A percentile compares a stretch with the other conserved stretches of the same genome.
These are phyloP conservation scores for Moniliophthora roreri DNA, from an alignment of 1,284 basidiomycete species.

Conservation along the genomic window DNA sequence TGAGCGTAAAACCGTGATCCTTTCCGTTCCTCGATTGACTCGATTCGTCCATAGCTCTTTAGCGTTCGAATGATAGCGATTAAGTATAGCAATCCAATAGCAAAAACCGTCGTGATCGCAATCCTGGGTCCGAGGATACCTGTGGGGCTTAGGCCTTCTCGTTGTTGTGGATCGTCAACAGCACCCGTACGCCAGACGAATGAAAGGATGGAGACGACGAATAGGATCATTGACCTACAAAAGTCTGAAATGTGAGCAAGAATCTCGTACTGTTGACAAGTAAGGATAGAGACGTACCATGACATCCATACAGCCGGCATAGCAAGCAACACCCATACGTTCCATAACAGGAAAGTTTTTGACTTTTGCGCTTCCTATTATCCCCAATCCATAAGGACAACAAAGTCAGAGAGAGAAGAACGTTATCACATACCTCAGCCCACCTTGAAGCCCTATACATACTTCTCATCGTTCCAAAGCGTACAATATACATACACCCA, in stretches of 20 bases:
- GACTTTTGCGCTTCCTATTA: conserved; percentile 66
- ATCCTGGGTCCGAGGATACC: conserved; percentile 54
- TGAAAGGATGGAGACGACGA: conserved; percentile 64
- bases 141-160: conserved; percentile 27
- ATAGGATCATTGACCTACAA: conserved; percentile 65
- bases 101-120: conserved; percentile 53
- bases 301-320: conserved; percentile 76
- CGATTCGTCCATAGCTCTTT: conserved; percentile 48
- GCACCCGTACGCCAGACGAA: conserved; percentile 75
- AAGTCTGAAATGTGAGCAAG: no score
- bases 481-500: conserved; percentile 75
- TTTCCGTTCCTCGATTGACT: neutral
- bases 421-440: conserved; percentile 64
- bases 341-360: conserved; percentile 71
- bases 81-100: conserved; percentile 64
- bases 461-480: conserved; percentile 76
- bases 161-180: conserved; percentile 38
- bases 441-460: conserved; percentile 76
- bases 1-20: neutral
- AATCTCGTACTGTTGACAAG: no score
- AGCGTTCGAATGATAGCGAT: conserved; percentile 62
- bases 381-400: neutral
- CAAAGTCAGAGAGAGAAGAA: neutral
- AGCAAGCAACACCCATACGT: conserved; percentile 76
- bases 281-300: conserved; percentile 42